A percentile compares a stretch with the other conserved stretches of the same genome.
These are phyloP conservation scores for Rozella allomycis DNA, from an alignment of 371 early-diverging fungal species.

Conservation along the genomic window DNA sequence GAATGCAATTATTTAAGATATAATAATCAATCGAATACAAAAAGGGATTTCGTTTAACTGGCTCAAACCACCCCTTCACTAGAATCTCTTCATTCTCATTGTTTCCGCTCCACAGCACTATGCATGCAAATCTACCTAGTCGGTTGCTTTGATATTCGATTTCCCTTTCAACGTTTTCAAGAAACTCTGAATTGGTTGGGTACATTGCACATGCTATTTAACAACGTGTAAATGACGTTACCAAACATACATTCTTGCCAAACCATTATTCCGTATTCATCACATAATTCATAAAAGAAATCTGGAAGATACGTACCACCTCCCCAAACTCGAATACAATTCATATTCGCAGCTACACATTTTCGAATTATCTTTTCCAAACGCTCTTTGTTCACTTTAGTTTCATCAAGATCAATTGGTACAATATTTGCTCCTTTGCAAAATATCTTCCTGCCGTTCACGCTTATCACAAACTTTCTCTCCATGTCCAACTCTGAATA, in stretches of 20 bases:
- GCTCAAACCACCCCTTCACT: not conserved
- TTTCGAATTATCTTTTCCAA: conserved; percentile 6
- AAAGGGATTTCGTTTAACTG: not conserved
- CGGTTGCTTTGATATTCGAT: conserved; percentile 11
- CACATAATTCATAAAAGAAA: conserved; percentile 22
- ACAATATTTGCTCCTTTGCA: conserved; percentile 27
- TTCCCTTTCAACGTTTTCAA: conserved; percentile 14
- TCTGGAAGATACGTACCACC: conserved; percentile 6
- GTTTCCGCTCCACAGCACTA: conserved; percentile 27
- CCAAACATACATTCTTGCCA: conserved; percentile 38
- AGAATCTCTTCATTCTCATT: conserved; percentile 19
- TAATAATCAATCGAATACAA: not conserved
- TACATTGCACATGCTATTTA: conserved; percentile 27
- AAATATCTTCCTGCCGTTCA: conserved; percentile 19
- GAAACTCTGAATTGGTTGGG: conserved; percentile 16
- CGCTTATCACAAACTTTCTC: conserved; percentile 5
- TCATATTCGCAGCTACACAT: conserved; percentile 16
- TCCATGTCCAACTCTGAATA: conserved; percentile 3
- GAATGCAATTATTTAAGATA: not conserved
- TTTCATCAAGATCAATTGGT: conserved; percentile 17
- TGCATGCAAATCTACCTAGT: conserved; percentile 13
- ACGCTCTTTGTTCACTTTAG: conserved; percentile 4
- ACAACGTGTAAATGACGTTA: too few species aligned
- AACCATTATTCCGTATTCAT: conserved; percentile 24
- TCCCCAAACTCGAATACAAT: conserved; percentile 26